These are phyloP conservation scores for Clarireedia sp. DNA, from an alignment of 2,329 filamentous ascomycete species.

Conservation along the genomic window DNA sequence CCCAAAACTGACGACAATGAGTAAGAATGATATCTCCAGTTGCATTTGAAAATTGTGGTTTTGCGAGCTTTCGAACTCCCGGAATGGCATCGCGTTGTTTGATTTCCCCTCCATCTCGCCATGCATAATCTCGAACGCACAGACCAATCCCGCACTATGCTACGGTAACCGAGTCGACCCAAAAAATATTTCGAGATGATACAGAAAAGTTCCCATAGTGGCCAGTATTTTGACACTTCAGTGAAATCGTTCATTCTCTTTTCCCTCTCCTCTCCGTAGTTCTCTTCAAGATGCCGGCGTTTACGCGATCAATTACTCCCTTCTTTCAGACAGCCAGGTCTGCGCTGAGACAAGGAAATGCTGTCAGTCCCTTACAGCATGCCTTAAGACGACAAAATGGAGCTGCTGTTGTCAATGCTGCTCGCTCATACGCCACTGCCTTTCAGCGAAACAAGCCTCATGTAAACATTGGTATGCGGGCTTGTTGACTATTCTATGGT, in stretches of 20 bases:
- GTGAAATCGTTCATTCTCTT: slow-evolving; percentile 3
- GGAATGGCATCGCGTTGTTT: no score
- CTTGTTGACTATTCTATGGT: background rate
- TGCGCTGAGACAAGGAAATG: slow-evolving; percentile 60
- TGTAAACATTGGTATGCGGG: slow-evolving; percentile 80
- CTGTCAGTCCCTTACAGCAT: slow-evolving; percentile 69
- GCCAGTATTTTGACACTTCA: background rate
- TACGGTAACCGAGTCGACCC: slow-evolving; percentile 3
- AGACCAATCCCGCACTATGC: background rate
- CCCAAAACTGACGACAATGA: no score
- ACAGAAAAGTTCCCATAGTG: slow-evolving; percentile 8
- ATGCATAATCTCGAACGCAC: background rate
- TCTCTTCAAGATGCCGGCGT: slow-evolving; percentile 63
- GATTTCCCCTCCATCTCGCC: no score
- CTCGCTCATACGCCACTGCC: slow-evolving; percentile 52
- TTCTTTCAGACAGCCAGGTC: slow-evolving; percentile 75
- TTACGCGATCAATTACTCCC: slow-evolving; percentile 69
- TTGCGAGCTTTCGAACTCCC: no score
- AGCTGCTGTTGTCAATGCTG: slow-evolving; percentile 56
- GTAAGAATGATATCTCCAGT: no score
- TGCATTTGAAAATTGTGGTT: no score
- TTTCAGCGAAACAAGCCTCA: slow-evolving; percentile 93
- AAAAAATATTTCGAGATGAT: slow-evolving; percentile 12
- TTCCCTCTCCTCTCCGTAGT: slow-evolving; percentile 4
- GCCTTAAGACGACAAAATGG: slow-evolving; percentile 55